Percentiles rank a stretch among this genome's conserved stretches.
These are phyloP conservation scores for Paramecium biaurelia DNA, from an alignment of 73 alveolate species.

Conservation along the genomic window DNA sequence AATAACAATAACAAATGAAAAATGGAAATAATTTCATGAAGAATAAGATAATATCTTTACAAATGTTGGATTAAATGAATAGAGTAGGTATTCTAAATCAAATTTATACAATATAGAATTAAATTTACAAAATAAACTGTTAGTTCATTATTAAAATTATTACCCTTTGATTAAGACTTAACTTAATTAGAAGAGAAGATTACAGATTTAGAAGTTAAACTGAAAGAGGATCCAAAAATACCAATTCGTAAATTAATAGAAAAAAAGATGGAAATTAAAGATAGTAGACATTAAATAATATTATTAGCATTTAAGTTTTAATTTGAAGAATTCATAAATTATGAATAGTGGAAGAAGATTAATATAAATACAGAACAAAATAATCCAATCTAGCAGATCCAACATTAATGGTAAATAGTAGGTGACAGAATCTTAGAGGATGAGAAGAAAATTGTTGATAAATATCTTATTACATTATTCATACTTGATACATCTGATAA, in stretches of 20 bases:
- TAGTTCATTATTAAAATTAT: not conserved
- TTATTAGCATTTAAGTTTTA: not conserved
- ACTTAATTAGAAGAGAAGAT: not conserved
- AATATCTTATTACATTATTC: not conserved
- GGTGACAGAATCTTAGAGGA: constrained; percentile 11
- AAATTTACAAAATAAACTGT: constrained; percentile 14
- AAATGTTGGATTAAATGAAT: constrained; percentile 32
- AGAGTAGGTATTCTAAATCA: not conserved
- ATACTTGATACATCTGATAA: not conserved
- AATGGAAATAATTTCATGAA: not conserved
- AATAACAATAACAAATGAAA: not conserved
- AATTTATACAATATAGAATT: not conserved
- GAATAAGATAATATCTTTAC: not conserved
- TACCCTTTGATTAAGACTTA: not conserved
- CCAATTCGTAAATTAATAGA: not conserved
- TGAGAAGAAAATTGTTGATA: not conserved
- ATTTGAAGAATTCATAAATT: not conserved
- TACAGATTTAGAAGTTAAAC: not conserved
- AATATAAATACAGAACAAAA: not conserved
- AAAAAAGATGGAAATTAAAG: constrained; percentile 7
- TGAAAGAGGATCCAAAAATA: not conserved
- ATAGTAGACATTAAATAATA: not conserved
- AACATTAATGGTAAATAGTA: constrained; percentile 6
- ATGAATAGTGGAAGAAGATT: constrained; percentile 9
- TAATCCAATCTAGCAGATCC: not conserved